Conservation (phyloP, 1,284 basidiomycete genomes). For the Boletus mariae region DNA sequence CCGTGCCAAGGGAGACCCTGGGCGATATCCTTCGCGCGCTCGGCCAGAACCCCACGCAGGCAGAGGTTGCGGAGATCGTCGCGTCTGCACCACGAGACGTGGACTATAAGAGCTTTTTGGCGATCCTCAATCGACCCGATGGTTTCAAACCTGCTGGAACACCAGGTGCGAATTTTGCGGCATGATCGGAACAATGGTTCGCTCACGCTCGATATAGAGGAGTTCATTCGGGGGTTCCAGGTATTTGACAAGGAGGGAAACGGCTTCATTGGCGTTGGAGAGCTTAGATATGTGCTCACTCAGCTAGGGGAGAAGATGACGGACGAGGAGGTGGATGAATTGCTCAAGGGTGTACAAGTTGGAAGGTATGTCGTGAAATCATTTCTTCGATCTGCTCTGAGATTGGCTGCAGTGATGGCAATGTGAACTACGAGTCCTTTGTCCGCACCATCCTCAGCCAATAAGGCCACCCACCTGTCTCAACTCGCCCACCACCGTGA, state of each 20-base stretch:
- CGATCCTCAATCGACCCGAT: slow-evolving; percentile 84
- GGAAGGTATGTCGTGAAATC: slow-evolving; percentile 60
- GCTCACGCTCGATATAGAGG: slow-evolving; percentile 55
- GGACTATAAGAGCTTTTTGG: slow-evolving; percentile 68
- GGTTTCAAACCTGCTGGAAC: slow-evolving; percentile 27
- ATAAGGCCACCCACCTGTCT: slow-evolving; percentile 27
- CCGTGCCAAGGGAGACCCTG: slow-evolving; percentile 79
- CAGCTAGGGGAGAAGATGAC: slow-evolving; percentile 62
- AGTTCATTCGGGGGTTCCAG: slow-evolving; percentile 99
- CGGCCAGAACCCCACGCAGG: slow-evolving; percentile 98
- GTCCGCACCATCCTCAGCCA: slow-evolving; percentile 29
- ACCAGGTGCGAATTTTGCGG: slow-evolving; percentile 12
- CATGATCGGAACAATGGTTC: background rate
- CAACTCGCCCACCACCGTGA: too few species aligned
- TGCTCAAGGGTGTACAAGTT: slow-evolving; percentile 91
- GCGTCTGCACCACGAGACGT: slow-evolving; percentile 71
- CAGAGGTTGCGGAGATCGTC: slow-evolving; percentile 85
- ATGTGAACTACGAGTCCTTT: slow-evolving; percentile 90
- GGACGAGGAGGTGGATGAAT: slow-evolving; percentile 97
- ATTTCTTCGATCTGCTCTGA: slow-evolving; percentile 9
- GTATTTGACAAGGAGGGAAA: slow-evolving; percentile 99
- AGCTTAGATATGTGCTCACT: slow-evolving; percentile 25
- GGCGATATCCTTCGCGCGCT: slow-evolving; percentile 95
- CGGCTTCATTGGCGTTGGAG: slow-evolving; percentile 67
- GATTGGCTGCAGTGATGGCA: slow-evolving; percentile 72